Conservation (phyloP, 805 yeast genomes). For the Metschnikowia kunwiensis region DNA sequence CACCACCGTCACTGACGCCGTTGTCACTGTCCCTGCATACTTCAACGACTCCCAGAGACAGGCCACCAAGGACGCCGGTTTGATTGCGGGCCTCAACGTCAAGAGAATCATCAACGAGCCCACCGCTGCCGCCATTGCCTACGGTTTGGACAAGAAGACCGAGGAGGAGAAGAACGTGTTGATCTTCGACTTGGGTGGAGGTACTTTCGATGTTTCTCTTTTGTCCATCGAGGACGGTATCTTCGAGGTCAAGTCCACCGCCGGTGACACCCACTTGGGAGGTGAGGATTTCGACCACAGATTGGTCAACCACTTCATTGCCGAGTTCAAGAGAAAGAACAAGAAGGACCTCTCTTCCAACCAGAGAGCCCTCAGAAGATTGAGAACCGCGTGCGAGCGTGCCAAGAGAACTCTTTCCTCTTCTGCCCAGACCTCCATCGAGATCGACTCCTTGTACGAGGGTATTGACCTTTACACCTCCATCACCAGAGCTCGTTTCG, state of each 20-base stretch:
- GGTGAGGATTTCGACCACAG: constrained; percentile 95
- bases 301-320: constrained; percentile 82
- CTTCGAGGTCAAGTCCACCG: constrained; percentile 55
- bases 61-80: constrained; percentile 92
- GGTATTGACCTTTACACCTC: constrained; percentile 49
- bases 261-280: constrained; percentile 97
- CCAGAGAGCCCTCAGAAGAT: constrained; percentile 75
- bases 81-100: constrained; percentile 85
- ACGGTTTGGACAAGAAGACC: constrained; percentile 48
- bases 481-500: constrained; percentile 46
- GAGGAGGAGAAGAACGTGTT: constrained; percentile 58
- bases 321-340: constrained; percentile 94
- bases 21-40: constrained; percentile 90
- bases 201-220: constrained; percentile 48
- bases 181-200: constrained; percentile 50
- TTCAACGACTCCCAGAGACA: constrained; percentile 93
- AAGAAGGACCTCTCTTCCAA: constrained; percentile 77
- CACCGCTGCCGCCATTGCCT: constrained; percentile 34
- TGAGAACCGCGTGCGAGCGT: constrained; percentile 49
- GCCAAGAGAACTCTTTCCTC: constrained; percentile 49
- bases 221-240: constrained; percentile 48
- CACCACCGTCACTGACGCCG: constrained; percentile 76
- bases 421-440: constrained; percentile 38
- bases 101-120: constrained; percentile 91
- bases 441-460: constrained; percentile 47